phyloP scores from a whole-genome alignment of 345 rosid species.

The Salix viminalis region DNA sequence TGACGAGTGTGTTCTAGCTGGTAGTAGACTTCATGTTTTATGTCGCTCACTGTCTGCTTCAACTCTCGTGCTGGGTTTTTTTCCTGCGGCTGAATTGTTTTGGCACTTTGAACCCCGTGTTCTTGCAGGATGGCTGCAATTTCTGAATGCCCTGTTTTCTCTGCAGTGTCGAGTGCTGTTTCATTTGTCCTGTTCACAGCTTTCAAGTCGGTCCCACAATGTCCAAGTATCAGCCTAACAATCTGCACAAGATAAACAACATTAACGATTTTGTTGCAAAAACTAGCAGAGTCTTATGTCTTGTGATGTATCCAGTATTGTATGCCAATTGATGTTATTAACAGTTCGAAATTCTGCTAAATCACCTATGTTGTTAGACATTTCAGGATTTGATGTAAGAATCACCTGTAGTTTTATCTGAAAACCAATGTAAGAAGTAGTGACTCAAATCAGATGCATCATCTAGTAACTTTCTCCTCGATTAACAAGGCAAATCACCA shows the following conservation, averaged over 20 bases:
- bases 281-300: background rate
- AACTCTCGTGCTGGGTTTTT: slow-evolving; percentile 67
- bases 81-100: slow-evolving; percentile 44
- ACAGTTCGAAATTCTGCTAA: background rate
- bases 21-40: slow-evolving; percentile 86
- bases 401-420: background rate
- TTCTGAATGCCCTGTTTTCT: slow-evolving; percentile 57
- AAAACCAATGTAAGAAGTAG: background rate
- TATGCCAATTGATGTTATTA: background rate
- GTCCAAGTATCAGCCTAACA: slow-evolving; percentile 53
- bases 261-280: background rate
- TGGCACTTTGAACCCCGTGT: slow-evolving; percentile 69
- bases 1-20: slow-evolving; percentile 93
- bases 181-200: slow-evolving; percentile 62
- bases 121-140: slow-evolving; percentile 48
- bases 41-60: slow-evolving; percentile 90
- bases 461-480: background rate
- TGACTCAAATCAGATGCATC: background rate
- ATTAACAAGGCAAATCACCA: background rate
- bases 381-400: background rate
- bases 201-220: slow-evolving; percentile 41
- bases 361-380: background rate
- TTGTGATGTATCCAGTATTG: background rate
- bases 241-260: slow-evolving; percentile 43
- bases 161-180: slow-evolving; percentile 85